phyloP scores from a whole-genome alignment of 2,329 filamentous ascomycete species.

The Fusarium sp. region DNA sequence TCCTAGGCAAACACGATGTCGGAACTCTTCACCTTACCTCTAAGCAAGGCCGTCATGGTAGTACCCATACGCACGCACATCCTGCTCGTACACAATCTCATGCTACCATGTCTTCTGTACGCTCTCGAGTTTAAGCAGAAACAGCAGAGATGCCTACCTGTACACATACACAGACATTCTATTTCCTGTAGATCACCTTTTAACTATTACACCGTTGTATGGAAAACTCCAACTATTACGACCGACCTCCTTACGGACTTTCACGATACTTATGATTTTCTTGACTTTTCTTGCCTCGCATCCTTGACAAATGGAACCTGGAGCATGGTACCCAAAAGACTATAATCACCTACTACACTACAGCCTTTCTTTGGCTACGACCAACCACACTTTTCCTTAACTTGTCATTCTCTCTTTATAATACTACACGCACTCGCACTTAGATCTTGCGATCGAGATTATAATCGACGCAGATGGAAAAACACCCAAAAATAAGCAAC shows the following conservation, averaged over 20 bases:
- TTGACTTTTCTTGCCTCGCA: slow-evolving; percentile 34
- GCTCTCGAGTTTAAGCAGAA: slow-evolving; percentile 53
- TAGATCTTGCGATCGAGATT: slow-evolving; percentile 29
- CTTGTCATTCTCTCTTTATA: slow-evolving; percentile 35
- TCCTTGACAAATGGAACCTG: slow-evolving; percentile 36
- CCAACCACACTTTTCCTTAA: slow-evolving; percentile 34
- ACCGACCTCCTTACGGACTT: slow-evolving; percentile 49
- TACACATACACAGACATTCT: slow-evolving; percentile 18
- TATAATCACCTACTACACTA: slow-evolving; percentile 44
- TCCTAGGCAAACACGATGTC: slow-evolving; percentile 79
- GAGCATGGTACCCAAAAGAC: slow-evolving; percentile 38
- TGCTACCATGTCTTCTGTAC: slow-evolving; percentile 55
- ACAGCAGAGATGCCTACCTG: neutral
- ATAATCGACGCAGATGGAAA: slow-evolving; percentile 28
- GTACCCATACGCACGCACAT: slow-evolving; percentile 53
- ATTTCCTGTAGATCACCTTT: slow-evolving; percentile 15
- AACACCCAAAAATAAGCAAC: slow-evolving; percentile 33
- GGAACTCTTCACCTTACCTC: slow-evolving; percentile 66
- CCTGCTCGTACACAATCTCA: slow-evolving; percentile 54
- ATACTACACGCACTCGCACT: slow-evolving; percentile 32
- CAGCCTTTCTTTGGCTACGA: slow-evolving; percentile 44
- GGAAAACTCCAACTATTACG: slow-evolving; percentile 42
- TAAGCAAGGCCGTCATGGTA: slow-evolving; percentile 60
- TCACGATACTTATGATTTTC: slow-evolving; percentile 51
- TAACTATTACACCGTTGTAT: slow-evolving; percentile 25